Percentiles rank a stretch among this genome's conserved stretches.
Evolutionary conservation across 345 rosid species (phyloP).

Genomic region (Alliaria petiolata): DNA sequence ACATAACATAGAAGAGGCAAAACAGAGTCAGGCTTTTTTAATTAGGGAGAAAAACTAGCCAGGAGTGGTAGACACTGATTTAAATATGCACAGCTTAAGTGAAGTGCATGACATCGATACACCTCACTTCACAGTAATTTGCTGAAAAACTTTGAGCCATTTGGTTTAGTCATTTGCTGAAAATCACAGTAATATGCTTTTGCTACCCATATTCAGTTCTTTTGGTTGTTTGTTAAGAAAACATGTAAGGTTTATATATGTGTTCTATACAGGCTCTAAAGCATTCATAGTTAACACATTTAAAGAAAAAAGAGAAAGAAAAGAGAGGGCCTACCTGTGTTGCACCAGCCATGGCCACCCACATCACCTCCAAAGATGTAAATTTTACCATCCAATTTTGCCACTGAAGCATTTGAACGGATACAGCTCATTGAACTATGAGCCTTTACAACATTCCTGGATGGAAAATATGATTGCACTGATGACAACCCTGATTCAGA

Average conservation of each 20-base stretch:
- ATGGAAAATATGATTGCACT: conserved; percentile 55
- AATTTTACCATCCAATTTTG: conserved; percentile 47
- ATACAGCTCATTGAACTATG: conserved; percentile 48
- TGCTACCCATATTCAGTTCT: background rate
- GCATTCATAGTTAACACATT: background rate
- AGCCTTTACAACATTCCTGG: conserved; percentile 45
- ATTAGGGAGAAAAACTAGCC: background rate
- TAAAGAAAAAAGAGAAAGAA: background rate
- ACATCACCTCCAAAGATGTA: conserved; percentile 77
- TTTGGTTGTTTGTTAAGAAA: background rate
- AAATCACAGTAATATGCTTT: conserved; percentile 1
- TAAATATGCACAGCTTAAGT: background rate
- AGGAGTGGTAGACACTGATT: background rate
- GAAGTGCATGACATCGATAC: background rate
- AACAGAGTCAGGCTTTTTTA: background rate
- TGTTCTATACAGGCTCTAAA: background rate
- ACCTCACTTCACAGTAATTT: background rate
- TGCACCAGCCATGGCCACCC: conserved; percentile 45
- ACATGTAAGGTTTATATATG: background rate
- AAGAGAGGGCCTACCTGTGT: conserved; percentile 52
- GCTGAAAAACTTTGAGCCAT: background rate
- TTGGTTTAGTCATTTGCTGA: too few relatives aligned
- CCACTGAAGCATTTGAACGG: conserved; percentile 66
- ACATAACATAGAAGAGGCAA: conserved; percentile 17
- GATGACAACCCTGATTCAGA: conserved; percentile 49